phyloP scores from a whole-genome alignment of 768 basidiomycete genomes.

The Pisolithus orientalis region DNA sequence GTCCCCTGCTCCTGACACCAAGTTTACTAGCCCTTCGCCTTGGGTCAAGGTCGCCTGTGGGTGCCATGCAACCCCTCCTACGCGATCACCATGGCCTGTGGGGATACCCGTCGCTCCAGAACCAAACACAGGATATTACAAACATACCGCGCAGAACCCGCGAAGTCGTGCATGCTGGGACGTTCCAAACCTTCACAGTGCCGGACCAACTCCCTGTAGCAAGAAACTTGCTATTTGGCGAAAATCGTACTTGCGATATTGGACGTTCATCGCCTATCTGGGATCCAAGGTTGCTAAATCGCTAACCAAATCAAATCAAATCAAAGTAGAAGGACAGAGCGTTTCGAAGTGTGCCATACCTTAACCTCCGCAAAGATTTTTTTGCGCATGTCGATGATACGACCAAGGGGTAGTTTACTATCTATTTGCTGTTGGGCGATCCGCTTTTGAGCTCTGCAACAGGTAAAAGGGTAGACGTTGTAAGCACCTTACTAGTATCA shows the following conservation, averaged over 20 bases:
- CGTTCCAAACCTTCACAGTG: constrained; percentile 90
- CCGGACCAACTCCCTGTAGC: constrained; percentile 98
- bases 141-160: constrained; percentile 63
- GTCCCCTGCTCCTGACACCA: constrained; percentile 91
- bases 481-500: constrained; percentile 71
- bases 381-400: constrained; percentile 90
- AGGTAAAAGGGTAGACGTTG: constrained; percentile 37
- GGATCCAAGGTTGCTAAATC: constrained; percentile 88
- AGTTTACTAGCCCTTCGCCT: constrained; percentile 59
- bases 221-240: constrained; percentile 82
- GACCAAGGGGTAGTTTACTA: constrained; percentile 77
- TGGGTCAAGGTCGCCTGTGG: constrained; percentile 81
- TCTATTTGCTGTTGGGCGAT: constrained; percentile 90
- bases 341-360: constrained; percentile 37
- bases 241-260: constrained; percentile 88
- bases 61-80: constrained; percentile 98
- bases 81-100: constrained; percentile 79
- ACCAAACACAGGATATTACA: neutral
- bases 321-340: neutral
- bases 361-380: constrained; percentile 86
- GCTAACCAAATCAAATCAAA: constrained; percentile 37
- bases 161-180: constrained; percentile 82
- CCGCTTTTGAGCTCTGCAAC: constrained; percentile 89
- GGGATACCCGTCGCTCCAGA: constrained; percentile 6
- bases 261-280: constrained; percentile 98